phyloP scores from a whole-genome alignment of 768 basidiomycete genomes.

The Russula ochroleuca region DNA sequence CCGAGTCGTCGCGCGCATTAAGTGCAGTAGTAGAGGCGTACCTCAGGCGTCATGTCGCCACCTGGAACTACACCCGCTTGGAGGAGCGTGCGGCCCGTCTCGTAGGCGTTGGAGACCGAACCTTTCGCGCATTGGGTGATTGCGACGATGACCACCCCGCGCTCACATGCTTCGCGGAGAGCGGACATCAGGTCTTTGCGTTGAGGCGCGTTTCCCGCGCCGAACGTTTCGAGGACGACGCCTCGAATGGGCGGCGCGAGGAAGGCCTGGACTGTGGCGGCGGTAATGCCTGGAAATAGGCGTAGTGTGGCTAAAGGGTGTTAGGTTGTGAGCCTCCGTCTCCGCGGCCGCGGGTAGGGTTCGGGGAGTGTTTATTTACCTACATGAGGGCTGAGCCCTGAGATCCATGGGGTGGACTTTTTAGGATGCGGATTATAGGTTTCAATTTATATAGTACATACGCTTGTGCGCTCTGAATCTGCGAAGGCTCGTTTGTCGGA shows the following conservation, averaged over 20 bases:
- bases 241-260: constrained; percentile 70
- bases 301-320: constrained; percentile 63
- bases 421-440: background rate
- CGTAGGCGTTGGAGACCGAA: constrained; percentile 78
- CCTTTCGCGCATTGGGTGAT: constrained; percentile 90
- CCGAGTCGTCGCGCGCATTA: background rate
- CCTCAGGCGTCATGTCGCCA: constrained; percentile 95
- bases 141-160: constrained; percentile 83
- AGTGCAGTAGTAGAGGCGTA: constrained; percentile 32
- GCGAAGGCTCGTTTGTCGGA: constrained; percentile 73
- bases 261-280: constrained; percentile 69
- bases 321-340: background rate
- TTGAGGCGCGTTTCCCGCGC: constrained; percentile 90
- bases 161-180: constrained; percentile 74
- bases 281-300: constrained; percentile 83
- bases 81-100: constrained; percentile 66
- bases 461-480: constrained; percentile 82
- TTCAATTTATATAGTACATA: constrained; percentile 29
- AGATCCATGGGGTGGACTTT: background rate
- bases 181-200: constrained; percentile 69
- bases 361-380: constrained; percentile 43
- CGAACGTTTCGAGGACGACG: constrained; percentile 87
- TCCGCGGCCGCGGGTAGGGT: background rate
- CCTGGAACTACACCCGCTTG: constrained; percentile 79
- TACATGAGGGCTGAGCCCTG: constrained; percentile 79